Base-by-base conservation (phyloP, 805 yeast genomes). In the Kazachstania africana region DNA sequence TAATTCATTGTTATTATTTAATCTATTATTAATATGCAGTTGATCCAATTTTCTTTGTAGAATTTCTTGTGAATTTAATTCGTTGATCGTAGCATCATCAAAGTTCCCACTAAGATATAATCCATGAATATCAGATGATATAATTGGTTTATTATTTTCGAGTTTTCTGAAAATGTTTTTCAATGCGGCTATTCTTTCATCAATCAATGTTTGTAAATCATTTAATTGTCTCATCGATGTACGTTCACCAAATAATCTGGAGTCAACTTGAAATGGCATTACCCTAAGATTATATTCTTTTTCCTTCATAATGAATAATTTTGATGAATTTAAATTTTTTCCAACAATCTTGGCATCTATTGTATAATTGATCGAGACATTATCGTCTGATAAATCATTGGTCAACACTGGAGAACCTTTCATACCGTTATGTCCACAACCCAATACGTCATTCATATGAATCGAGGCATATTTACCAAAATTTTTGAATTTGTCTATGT, bases 271-370 rank as follows among this genome's bases (percentile, higher is more conserved):
- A 42, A 59, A 61, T 5, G 68, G 68, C 26, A 62, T 53, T 20
- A 62, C 53, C 40, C 68, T 50, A 6, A 63, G 36, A 21, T 55
- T 49, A 34, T 58, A 59, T 22, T 59, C 62, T 14, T 43, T 45
- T 24, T 59, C 62, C 21, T 36, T 51, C 50, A 61, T 44, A 12
- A 60, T 47, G 18, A 48, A 52, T 10, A 55, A 37, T 29, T 48
- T 42, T 14, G 45, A 48, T 8, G 48, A 47, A 24, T 36, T 44
- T 17, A 44, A 36, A 33, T 62, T 59, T 33, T 66, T 60, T 15
- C 71, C 76, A 26, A 73, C 70, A 35, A 73, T 57, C 35, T 68
- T 66, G 5, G 76, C 75, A 40, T 72, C 76, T 19, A 74, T 65
- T 1, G 70, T 60, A 39, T 74, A 74, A 31, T 63, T 60, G 6